phyloP scores from a whole-genome alignment of 208 protist species.

The Lotmaria passim region DNA sequence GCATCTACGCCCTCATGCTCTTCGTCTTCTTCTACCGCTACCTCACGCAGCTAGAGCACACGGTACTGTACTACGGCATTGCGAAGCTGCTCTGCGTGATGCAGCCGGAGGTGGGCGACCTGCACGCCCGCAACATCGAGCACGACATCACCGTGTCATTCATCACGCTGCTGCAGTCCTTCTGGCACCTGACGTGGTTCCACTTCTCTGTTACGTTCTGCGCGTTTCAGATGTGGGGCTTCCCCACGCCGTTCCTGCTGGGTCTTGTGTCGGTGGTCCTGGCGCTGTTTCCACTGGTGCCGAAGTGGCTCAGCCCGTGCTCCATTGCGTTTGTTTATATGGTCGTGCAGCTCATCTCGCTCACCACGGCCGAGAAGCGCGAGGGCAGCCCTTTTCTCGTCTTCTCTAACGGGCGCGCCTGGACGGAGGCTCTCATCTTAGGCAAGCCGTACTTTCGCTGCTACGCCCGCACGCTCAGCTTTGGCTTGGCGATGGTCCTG shows the following conservation, averaged over 20 bases:
- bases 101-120: conserved; percentile 51
- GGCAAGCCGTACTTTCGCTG: conserved; percentile 18
- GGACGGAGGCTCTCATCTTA: conserved; percentile 17
- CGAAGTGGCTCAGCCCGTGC: conserved; percentile 63
- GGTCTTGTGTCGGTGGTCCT: conserved; percentile 54
- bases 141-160: conserved; percentile 70
- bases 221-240: conserved; percentile 46
- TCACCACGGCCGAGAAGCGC: conserved; percentile 14
- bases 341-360: conserved; percentile 20
- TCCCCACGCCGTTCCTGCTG: conserved; percentile 57
- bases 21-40: conserved; percentile 67
- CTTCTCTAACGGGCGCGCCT: conserved; percentile 6
- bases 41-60: conserved; percentile 70
- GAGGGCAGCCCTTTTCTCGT: conserved; percentile 10
- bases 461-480: conserved; percentile 38
- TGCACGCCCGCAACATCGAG: conserved; percentile 67
- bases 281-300: conserved; percentile 68
- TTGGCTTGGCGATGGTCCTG: conserved; percentile 41
- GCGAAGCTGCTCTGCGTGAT: conserved; percentile 59
- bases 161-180: conserved; percentile 67
- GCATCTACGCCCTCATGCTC: conserved; percentile 62
- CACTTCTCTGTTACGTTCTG: conserved; percentile 76
- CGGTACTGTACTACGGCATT: conserved; percentile 75
- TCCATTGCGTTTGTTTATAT: conserved; percentile 36
- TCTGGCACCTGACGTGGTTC: conserved; percentile 80